These are phyloP conservation scores for Saccharomycopsis babjevae DNA, from an alignment of 805 yeast genomes.

Conservation along the genomic window DNA sequence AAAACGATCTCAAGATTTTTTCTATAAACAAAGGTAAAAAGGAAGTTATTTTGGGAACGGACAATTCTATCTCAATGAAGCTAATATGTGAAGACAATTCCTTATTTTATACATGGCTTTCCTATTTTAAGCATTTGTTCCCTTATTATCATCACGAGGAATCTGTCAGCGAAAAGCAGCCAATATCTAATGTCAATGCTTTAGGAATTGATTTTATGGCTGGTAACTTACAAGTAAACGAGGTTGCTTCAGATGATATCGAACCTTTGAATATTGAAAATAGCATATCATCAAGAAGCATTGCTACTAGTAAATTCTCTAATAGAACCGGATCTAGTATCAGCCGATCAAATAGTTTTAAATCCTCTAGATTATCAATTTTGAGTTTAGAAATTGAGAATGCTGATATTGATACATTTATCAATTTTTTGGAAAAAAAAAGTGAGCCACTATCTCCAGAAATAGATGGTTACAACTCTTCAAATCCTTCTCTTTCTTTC, in stretches of 20 bases:
- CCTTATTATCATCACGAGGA: slow-evolving; percentile 50
- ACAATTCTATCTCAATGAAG: slow-evolving; percentile 3
- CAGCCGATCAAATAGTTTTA: neutral
- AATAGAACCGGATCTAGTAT: slow-evolving; percentile 19
- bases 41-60: slow-evolving; percentile 7
- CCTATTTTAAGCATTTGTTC: slow-evolving; percentile 12
- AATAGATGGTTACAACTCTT: neutral
- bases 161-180: slow-evolving; percentile 68
- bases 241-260: neutral
- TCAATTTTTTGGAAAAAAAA: neutral
- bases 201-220: slow-evolving; percentile 12
- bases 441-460: neutral
- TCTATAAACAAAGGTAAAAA: slow-evolving; percentile 12
- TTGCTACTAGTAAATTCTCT: neutral
- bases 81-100: slow-evolving; percentile 11
- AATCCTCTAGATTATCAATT: neutral
- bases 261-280: slow-evolving; percentile 1
- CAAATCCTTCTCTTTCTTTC: neutral
- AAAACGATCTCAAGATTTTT: slow-evolving; percentile 22
- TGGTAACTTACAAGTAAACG: too few relatives aligned
- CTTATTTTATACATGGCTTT: slow-evolving; percentile 15
- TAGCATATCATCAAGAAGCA: neutral
- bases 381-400: neutral
- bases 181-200: slow-evolving; percentile 1
- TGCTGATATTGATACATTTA: neutral